A percentile compares a stretch with the other conserved stretches of the same genome.
Conservation (phyloP, 208 protist species). For the Trypanosoma avium region DNA sequence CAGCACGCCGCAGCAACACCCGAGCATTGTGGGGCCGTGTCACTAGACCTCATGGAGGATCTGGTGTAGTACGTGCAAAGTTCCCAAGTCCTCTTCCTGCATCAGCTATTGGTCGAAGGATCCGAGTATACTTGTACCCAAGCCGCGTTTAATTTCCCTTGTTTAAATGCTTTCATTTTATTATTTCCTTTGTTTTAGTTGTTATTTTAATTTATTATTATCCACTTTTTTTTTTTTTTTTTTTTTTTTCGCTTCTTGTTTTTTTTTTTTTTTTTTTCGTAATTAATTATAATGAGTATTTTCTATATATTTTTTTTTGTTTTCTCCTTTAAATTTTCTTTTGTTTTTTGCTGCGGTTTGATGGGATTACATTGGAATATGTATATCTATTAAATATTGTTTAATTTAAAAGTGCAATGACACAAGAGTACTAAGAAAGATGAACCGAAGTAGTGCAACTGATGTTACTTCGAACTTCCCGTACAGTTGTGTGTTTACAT, state of each 20-base stretch:
- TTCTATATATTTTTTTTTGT: background rate
- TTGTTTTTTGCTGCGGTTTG: constrained; percentile 19
- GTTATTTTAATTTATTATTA: background rate
- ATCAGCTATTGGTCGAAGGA: constrained; percentile 91
- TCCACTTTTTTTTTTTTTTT: background rate
- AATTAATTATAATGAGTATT: background rate
- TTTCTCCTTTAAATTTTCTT: constrained; percentile 20
- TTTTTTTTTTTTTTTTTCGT: background rate
- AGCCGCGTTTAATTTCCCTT: constrained; percentile 91
- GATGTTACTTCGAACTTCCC: background rate
- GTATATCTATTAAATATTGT: too few species aligned
- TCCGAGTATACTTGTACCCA: constrained; percentile 98
- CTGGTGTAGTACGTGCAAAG: constrained; percentile 96
- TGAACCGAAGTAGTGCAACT: background rate
- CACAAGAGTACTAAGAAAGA: background rate
- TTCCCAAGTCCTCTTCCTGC: constrained; percentile 96
- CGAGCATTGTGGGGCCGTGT: constrained; percentile 98
- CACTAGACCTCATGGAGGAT: constrained; percentile 96
- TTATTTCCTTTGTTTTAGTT: background rate
- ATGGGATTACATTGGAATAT: too few species aligned
- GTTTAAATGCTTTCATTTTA: background rate
- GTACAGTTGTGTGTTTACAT: constrained; percentile 24
- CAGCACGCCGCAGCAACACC: constrained; percentile 82
- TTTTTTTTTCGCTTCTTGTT: background rate
- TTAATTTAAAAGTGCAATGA: background rate